These are phyloP conservation scores for Marasmius oreades DNA, from an alignment of 1,284 basidiomycete genomes.

Conservation along the genomic window DNA sequence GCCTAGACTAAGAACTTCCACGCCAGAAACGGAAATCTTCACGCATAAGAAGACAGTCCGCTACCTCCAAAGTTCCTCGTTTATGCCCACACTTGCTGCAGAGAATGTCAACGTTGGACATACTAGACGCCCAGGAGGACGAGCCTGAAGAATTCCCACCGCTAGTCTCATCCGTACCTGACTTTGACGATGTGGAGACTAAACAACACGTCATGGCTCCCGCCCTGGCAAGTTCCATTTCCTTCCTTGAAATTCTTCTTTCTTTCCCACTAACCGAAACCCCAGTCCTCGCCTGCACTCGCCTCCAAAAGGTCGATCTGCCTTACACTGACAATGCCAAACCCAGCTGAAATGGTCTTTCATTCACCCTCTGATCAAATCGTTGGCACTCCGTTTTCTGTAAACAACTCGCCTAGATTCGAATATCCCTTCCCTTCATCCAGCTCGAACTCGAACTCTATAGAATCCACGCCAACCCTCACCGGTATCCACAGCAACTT, in stretches of 20 bases:
- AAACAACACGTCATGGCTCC: too few species aligned
- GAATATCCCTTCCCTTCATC: constrained; percentile 21
- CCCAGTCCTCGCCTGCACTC: neutral
- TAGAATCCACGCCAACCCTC: neutral
- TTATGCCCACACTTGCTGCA: too few species aligned
- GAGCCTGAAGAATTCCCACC: too few species aligned
- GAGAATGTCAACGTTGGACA: too few species aligned
- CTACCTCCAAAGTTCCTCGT: too few species aligned
- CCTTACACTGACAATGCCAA: neutral
- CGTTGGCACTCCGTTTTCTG: constrained; percentile 19
- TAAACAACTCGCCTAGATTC: constrained; percentile 9
- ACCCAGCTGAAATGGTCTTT: constrained; percentile 6
- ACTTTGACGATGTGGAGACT: too few species aligned
- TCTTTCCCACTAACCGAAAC: neutral
- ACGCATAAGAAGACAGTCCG: too few species aligned
- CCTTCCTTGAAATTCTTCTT: neutral
- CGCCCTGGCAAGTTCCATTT: too few species aligned
- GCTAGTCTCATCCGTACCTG: too few species aligned
- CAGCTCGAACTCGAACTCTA: neutral
- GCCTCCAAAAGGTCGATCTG: neutral
- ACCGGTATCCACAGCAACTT: neutral
- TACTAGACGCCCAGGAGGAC: too few species aligned
- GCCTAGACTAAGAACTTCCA: too few species aligned
- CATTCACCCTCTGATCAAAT: constrained; percentile 16
- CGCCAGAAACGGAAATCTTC: too few species aligned